Percentiles rank a stretch among this genome's conserved stretches.
Conservation (phyloP, 192 early-diverging fungal genomes). For the Powellomyces hirtus region DNA sequence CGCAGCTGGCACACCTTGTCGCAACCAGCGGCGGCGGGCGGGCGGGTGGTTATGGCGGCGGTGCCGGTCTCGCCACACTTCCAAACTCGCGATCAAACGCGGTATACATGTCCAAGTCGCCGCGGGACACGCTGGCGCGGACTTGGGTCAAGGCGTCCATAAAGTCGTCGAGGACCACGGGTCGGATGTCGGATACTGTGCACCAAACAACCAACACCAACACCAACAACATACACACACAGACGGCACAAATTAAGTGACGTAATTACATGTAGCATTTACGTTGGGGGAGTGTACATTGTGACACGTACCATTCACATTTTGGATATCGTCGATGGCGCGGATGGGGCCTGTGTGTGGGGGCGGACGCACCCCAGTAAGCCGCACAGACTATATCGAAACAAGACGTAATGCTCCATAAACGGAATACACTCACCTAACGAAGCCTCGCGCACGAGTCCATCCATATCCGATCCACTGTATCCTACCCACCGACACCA, state of each 20-base stretch:
- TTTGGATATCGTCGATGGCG: conserved; percentile 58
- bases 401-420: no score
- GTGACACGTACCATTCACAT: conserved; percentile 38
- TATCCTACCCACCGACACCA: conserved; percentile 44
- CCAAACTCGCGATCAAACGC: conserved; percentile 68
- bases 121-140: conserved; percentile 78
- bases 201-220: no score
- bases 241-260: no score
- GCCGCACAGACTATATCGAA: neutral
- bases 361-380: no score
- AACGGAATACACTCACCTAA: conserved; percentile 35
- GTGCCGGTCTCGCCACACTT: conserved; percentile 5
- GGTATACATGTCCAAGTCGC: conserved; percentile 72
- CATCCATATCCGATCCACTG: conserved; percentile 88
- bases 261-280: no score
- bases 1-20: no score
- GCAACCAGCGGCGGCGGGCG: no score
- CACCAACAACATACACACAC: no score
- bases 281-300: no score
- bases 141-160: conserved; percentile 77
- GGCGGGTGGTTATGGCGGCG: no score
- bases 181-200: conserved; percentile 65
- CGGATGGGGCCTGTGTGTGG: conserved; percentile 66
- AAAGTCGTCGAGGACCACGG: conserved; percentile 75
- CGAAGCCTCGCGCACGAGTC: conserved; percentile 68